Evolutionary conservation across 2,329 filamentous ascomycete species (phyloP).

Genomic region (Talaromyces atroroseus): DNA sequence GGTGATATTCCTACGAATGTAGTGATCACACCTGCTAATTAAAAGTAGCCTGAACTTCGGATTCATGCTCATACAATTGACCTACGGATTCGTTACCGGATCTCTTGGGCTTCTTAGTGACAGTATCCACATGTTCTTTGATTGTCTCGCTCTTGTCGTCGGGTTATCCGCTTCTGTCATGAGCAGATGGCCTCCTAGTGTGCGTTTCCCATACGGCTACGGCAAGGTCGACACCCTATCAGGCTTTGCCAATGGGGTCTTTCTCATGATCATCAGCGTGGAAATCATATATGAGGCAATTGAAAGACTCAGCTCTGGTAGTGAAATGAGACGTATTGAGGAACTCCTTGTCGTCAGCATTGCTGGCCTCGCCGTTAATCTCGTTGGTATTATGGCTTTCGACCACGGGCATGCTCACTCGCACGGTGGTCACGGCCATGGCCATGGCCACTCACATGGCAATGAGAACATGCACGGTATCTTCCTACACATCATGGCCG

Average conservation of each 20-base stretch:
- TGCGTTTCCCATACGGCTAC: conserved; percentile 87
- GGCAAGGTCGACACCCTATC: conserved; percentile 95
- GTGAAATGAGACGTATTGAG: conserved; percentile 73
- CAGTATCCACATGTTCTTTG: conserved; percentile 99
- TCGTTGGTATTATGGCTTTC: conserved; percentile 86
- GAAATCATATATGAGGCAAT: conserved; percentile 95
- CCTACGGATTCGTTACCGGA: conserved; percentile 89
- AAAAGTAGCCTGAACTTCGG: conserved; percentile 71
- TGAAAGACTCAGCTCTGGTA: conserved; percentile 77
- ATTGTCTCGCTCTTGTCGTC: conserved; percentile 86
- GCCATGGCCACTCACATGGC: conserved; percentile 51
- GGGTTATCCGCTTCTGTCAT: conserved; percentile 88
- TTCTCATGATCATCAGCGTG: conserved; percentile 89
- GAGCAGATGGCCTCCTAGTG: conserved; percentile 91
- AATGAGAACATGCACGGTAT: conserved; percentile 99
- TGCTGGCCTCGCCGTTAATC: conserved; percentile 79
- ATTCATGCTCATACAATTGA: conserved; percentile 92
- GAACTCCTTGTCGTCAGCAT: conserved; percentile 87
- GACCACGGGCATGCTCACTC: conserved; percentile 57
- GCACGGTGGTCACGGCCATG: conserved; percentile 43
- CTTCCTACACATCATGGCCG: conserved; percentile 89
- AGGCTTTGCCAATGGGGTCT: conserved; percentile 93
- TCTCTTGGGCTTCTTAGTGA: conserved; percentile 93
- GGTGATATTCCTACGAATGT: neutral
- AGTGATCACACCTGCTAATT: conserved; percentile 16